These are phyloP conservation scores for Petunia axillaris DNA, from an alignment of 257 asterid species.

Conservation along the genomic window DNA sequence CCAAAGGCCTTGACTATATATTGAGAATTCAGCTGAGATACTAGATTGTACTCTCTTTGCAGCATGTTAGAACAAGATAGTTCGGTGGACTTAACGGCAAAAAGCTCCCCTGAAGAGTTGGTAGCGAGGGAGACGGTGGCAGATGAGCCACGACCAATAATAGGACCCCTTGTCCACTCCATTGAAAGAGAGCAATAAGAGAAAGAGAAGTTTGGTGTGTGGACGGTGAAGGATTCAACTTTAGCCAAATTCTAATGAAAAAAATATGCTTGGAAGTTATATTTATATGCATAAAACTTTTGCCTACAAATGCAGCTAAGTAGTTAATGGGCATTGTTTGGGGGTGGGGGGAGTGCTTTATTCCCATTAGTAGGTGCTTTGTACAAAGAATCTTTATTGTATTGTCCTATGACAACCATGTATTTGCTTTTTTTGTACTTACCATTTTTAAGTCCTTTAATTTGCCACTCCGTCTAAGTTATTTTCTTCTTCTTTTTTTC, in stretches of 20 bases:
- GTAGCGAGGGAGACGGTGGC: slow-evolving; percentile 72
- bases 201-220: background rate
- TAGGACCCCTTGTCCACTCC: slow-evolving; percentile 79
- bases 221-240: background rate
- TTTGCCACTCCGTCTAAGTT: background rate
- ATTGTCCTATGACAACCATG: slow-evolving; percentile 41
- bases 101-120: slow-evolving; percentile 46
- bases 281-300: slow-evolving; percentile 34
- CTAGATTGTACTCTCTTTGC: slow-evolving; percentile 51
- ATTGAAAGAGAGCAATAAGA: slow-evolving; percentile 31
- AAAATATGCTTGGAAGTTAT: background rate
- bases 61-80: slow-evolving; percentile 46
- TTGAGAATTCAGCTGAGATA: slow-evolving; percentile 72
- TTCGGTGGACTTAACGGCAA: slow-evolving; percentile 76
- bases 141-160: slow-evolving; percentile 77
- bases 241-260: background rate
- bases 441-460: background rate
- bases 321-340: slow-evolving; percentile 31
- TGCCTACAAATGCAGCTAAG: slow-evolving; percentile 29
- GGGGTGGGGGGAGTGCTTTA: slow-evolving; percentile 18
- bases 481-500: too few species aligned
- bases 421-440: slow-evolving; percentile 25
- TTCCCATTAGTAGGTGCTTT: slow-evolving; percentile 41
- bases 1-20: slow-evolving; percentile 59
- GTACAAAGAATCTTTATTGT: slow-evolving; percentile 39